phyloP scores from a whole-genome alignment of 208 protist genomes.

The Kentomonas sorsogonicus region DNA sequence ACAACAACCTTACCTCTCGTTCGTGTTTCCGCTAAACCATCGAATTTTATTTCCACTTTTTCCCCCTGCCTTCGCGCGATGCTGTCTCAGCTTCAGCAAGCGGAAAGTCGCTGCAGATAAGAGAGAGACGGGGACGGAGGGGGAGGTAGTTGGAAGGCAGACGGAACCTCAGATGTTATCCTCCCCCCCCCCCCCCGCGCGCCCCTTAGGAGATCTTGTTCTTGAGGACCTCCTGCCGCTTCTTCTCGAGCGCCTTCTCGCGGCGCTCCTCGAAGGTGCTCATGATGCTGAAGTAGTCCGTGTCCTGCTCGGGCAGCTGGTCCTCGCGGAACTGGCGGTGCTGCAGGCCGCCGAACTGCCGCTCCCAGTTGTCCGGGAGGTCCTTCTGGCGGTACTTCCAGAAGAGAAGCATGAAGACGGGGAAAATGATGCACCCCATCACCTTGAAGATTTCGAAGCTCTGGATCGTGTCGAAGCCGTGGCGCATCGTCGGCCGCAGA shows the following conservation, averaged over 20 bases:
- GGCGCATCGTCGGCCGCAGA: conserved; percentile 50
- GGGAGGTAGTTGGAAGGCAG: no score
- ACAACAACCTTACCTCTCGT: no score
- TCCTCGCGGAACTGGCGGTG: conserved; percentile 74
- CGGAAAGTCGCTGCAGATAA: neutral
- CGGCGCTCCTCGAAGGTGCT: conserved; percentile 69
- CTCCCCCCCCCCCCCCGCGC: no score
- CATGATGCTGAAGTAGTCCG: conserved; percentile 82
- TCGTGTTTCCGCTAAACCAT: neutral
- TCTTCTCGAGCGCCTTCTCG: conserved; percentile 58
- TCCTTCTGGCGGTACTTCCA: conserved; percentile 73
- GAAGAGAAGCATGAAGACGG: conserved; percentile 72
- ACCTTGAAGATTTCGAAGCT: conserved; percentile 71
- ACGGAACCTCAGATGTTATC: no score
- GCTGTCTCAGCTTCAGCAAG: neutral
- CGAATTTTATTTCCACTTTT: neutral
- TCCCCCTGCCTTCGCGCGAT: neutral
- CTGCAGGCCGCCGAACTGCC: conserved; percentile 73
- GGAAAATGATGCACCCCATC: conserved; percentile 73
- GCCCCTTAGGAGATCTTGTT: neutral
- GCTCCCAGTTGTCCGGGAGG: conserved; percentile 69
- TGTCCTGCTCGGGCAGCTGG: conserved; percentile 42
- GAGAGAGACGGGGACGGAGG: conserved; percentile 3
- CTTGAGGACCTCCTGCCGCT: conserved; percentile 37
- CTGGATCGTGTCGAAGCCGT: conserved; percentile 56